phyloP scores from a whole-genome alignment of 2,329 filamentous ascomycete genomes.

The Cladosporium sp. region DNA sequence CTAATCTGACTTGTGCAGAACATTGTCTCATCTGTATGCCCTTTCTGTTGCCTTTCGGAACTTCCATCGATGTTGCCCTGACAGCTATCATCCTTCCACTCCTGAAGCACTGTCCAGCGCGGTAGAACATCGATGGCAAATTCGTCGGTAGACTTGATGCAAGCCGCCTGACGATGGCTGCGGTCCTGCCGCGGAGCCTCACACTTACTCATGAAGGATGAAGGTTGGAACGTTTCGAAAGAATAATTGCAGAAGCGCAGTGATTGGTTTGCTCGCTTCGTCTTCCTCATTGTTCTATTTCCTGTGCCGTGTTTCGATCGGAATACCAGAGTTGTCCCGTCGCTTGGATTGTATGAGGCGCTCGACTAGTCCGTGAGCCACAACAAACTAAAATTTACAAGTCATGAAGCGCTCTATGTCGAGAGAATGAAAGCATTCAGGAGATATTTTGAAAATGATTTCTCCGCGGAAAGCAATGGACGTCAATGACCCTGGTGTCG shows the following conservation, averaged over 20 bases:
- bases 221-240: background rate
- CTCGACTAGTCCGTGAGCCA: background rate
- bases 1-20: background rate
- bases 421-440: background rate
- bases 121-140: background rate
- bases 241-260: too few species aligned
- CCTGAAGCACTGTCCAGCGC: background rate
- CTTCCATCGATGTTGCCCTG: background rate
- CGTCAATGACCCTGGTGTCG: background rate
- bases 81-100: background rate
- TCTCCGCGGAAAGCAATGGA: background rate
- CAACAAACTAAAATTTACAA: background rate
- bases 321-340: background rate
- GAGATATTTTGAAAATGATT: background rate
- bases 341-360: background rate
- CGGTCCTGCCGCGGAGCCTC: background rate
- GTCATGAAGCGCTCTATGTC: background rate
- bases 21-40: background rate
- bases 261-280: constrained; percentile 1
- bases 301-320: background rate
- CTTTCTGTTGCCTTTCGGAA: background rate
- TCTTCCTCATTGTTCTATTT: background rate
- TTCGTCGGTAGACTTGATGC: background rate
- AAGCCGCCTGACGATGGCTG: background rate
- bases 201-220: background rate